Evolutionary conservation across 345 rosid genomes (phyloP), one percentile per base, ranked within the genome.

Genomic region (Pistacia atlantica): DNA sequence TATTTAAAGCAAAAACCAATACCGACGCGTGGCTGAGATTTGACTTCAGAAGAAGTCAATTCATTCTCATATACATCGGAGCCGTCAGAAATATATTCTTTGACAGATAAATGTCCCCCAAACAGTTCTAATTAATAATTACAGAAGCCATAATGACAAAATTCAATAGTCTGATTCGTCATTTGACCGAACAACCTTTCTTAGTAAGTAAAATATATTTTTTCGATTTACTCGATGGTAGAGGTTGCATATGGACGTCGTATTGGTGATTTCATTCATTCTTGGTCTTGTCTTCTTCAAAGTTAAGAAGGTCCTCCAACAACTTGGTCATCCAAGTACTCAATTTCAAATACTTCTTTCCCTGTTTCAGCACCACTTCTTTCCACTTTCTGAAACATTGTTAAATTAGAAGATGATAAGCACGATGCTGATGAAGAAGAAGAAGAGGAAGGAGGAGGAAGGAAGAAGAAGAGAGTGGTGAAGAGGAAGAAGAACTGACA

Each of bases 301-400:
- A 83, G 65, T 78, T 84, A 8, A 90, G 88, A 71, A 90, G 90
- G 14, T 88, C 94, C 63, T 88, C 94, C 3, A 88, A 65, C 76
- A 90, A 80, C 65, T 80, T 80, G 67, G 62, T 90, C 85, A 78
- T 87, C 90, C 73, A 84, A 81, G 76, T 61, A 90, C 80, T 90
- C 94, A 70, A 90, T 73, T 76, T 85, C 92, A 60, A 90, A 78
- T 2, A 87, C 87, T 52, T 71, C 75, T 25, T 69, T 86, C 10
- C 46, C 82, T n/a, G 16, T 79, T 14, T 56, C 78, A 54, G 11
- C 67, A 31, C 46, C 45, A 17, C 60, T 20, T 18, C 35, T 52
- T 46, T 64, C 80, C 35, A 31, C 85, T 22, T 51, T 63, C 65
- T 48, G 75, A 0, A 56, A 55, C 31, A 28, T 37, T 0, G 11